Evolutionary conservation across 495 filamentous ascomycete genomes (phyloP).

Genomic region (Paragyromitra xinjiangensis): DNA sequence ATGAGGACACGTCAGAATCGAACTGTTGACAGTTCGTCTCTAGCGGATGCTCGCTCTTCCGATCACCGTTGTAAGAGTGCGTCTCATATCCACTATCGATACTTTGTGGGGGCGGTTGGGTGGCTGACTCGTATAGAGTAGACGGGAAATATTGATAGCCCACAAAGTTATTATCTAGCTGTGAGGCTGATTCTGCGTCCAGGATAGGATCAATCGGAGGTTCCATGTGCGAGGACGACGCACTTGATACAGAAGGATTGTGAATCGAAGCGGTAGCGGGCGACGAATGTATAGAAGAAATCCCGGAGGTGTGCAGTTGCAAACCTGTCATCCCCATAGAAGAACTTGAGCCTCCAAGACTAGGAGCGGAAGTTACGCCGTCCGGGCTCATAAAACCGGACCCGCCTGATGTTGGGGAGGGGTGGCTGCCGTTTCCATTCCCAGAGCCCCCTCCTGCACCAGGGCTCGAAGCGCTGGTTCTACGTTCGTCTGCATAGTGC

Average conservation of each 20-base stretch:
- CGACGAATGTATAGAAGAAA: constrained; percentile 55
- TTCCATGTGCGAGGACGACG: constrained; percentile 56
- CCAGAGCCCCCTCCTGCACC: constrained; percentile 69
- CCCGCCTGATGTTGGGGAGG: constrained; percentile 56
- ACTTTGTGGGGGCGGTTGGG: constrained; percentile 52
- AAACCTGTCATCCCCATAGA: constrained; percentile 52
- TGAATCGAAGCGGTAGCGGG: constrained; percentile 55
- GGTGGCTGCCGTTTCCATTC: constrained; percentile 61
- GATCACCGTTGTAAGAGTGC: constrained; percentile 55
- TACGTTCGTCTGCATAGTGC: constrained; percentile 86
- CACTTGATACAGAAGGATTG: constrained; percentile 55
- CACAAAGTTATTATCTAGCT: constrained; percentile 51
- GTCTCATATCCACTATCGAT: constrained; percentile 55
- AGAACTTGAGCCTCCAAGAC: constrained; percentile 51
- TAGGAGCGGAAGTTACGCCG: constrained; percentile 49
- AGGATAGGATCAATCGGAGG: constrained; percentile 58
- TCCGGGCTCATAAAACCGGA: constrained; percentile 53
- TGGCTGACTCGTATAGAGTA: constrained; percentile 54
- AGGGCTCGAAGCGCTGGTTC: constrained; percentile 74
- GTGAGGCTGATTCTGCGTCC: constrained; percentile 50
- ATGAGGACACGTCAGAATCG: constrained; percentile 56
- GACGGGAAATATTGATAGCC: constrained; percentile 57
- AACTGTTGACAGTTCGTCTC: constrained; percentile 56
- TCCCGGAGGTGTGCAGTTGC: constrained; percentile 48
- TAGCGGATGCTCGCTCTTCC: constrained; percentile 57